A percentile compares a stretch with the other conserved stretches of the same genome.
Conservation (phyloP, 495 filamentous ascomycete genomes). For the Penicillium egyptiacum region DNA sequence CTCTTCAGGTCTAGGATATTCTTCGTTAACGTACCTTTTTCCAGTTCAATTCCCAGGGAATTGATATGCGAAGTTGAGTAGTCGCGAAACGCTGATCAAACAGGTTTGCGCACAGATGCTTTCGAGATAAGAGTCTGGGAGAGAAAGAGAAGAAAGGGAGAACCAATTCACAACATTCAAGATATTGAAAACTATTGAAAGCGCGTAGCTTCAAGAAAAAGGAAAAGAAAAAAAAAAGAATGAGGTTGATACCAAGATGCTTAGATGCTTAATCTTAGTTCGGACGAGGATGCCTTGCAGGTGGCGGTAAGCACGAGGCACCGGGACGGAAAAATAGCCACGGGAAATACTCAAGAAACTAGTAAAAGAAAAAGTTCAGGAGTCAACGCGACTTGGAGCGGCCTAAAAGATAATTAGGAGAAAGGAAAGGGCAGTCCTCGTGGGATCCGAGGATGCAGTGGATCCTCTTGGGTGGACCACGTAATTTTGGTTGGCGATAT, state of each 20-base stretch:
- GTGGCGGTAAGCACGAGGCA: slow-evolving; percentile 45
- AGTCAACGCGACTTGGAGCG: slow-evolving; percentile 17
- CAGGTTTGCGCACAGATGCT: slow-evolving; percentile 7
- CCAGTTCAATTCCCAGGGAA: background rate
- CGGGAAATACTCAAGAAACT: slow-evolving; percentile 32
- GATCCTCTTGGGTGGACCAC: slow-evolving; percentile 36
- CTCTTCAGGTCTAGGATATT: slow-evolving; percentile 4
- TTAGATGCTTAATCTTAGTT: slow-evolving; percentile 55
- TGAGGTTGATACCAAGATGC: slow-evolving; percentile 46
- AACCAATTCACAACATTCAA: slow-evolving; percentile 6
- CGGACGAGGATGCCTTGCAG: slow-evolving; percentile 51
- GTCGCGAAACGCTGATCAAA: slow-evolving; percentile 16
- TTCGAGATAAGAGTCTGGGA: background rate
- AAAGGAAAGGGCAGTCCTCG: slow-evolving; percentile 38
- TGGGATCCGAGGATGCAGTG: slow-evolving; percentile 45
- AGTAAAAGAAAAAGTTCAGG: slow-evolving; percentile 18
- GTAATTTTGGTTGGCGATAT: slow-evolving; percentile 43
- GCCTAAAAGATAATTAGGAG: slow-evolving; percentile 28
- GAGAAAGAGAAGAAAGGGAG: background rate
- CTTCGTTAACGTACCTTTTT: slow-evolving; percentile 6
- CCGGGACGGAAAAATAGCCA: slow-evolving; percentile 29
- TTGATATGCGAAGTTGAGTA: background rate
- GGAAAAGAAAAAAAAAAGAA: slow-evolving; percentile 21
- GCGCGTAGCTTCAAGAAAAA: slow-evolving; percentile 14
- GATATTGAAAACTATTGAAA: slow-evolving; percentile 13